A percentile compares a stretch with the other conserved stretches of the same genome.
Conservation (phyloP, 352 stramenopile species). For the Globisporangium camurandrum region DNA sequence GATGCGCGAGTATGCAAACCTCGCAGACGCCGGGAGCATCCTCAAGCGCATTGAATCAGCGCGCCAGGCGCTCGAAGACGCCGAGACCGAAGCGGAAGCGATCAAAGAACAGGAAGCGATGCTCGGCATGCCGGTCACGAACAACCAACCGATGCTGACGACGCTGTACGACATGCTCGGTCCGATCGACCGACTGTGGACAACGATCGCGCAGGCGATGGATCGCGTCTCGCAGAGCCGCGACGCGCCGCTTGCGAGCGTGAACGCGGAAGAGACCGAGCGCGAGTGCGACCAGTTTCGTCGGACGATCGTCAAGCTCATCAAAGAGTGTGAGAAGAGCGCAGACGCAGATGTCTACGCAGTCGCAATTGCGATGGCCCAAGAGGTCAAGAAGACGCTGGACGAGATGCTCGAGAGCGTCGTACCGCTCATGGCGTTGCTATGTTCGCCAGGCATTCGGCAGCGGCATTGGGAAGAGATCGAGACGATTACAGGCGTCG, state of each 20-base stretch:
- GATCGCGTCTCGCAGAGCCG: conserved; percentile 67
- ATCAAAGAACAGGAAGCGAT: conserved; percentile 87
- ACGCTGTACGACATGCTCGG: conserved; percentile 72
- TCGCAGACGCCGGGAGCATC: conserved; percentile 71
- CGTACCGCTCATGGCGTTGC: conserved; percentile 87
- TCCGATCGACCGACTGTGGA: conserved; percentile 87
- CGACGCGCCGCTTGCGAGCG: conserved; percentile 46
- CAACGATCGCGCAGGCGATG: conserved; percentile 72
- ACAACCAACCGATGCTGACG: conserved; percentile 70
- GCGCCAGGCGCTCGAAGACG: conserved; percentile 74
- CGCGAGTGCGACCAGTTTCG: conserved; percentile 85
- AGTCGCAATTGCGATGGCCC: conserved; percentile 69
- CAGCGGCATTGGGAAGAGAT: conserved; percentile 92
- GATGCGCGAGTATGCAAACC: conserved; percentile 83
- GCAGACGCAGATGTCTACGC: conserved; percentile 79
- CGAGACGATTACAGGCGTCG: conserved; percentile 75
- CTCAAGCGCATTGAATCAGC: conserved; percentile 76
- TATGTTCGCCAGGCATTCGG: conserved; percentile 90
- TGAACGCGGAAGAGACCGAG: conserved; percentile 84
- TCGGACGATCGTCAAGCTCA: conserved; percentile 83
- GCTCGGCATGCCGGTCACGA: conserved; percentile 75
- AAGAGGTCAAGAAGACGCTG: conserved; percentile 75
- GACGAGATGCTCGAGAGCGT: conserved; percentile 86
- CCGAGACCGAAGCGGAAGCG: conserved; percentile 70
- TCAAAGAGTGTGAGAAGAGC: conserved; percentile 88